Percentiles rank a stretch among this genome's conserved stretches.
phyloP scores from a whole-genome alignment of 78 protist genomes.

The Tieghemostelium lacteum region DNA sequence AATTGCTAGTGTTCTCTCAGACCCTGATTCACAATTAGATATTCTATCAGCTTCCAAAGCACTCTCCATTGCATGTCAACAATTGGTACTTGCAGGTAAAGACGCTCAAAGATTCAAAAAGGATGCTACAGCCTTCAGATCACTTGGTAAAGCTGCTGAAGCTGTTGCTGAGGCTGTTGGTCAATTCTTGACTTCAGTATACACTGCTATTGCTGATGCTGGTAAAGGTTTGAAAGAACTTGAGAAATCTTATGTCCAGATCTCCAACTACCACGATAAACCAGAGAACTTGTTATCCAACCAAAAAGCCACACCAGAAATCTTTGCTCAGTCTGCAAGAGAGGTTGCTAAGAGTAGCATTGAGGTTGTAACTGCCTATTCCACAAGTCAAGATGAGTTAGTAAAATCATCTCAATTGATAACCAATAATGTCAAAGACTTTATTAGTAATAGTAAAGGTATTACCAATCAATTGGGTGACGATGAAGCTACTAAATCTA shows the following conservation, averaged over 20 bases:
- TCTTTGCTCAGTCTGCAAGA: slow-evolving; percentile 36
- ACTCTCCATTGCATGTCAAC: slow-evolving; percentile 62
- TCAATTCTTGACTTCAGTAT: slow-evolving; percentile 31
- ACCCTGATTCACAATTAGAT: slow-evolving; percentile 64
- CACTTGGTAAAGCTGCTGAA: slow-evolving; percentile 77
- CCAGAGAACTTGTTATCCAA: slow-evolving; percentile 38
- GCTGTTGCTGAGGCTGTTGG: slow-evolving; percentile 81
- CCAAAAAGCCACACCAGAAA: slow-evolving; percentile 36
- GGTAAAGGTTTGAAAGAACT: slow-evolving; percentile 80
- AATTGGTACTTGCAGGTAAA: slow-evolving; percentile 70
- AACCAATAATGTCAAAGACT: slow-evolving; percentile 9
- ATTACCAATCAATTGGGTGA: slow-evolving; percentile 3
- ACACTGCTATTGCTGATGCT: slow-evolving; percentile 74
- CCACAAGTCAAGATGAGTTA: slow-evolving; percentile 51
- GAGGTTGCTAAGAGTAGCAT: slow-evolving; percentile 68
- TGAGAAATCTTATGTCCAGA: slow-evolving; percentile 35
- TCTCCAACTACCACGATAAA: slow-evolving; percentile 36
- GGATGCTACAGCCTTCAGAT: slow-evolving; percentile 71
- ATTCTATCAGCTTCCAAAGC: slow-evolving; percentile 73
- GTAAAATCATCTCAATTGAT: slow-evolving; percentile 60
- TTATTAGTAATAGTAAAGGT: slow-evolving; percentile 41
- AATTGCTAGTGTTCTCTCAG: slow-evolving; percentile 35
- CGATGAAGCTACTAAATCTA: background rate
- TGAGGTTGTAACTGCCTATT: slow-evolving; percentile 60
- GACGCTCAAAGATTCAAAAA: slow-evolving; percentile 86